Evolutionary conservation across 805 yeast genomes (phyloP).

Genomic region (Lipomyces sp.): DNA sequence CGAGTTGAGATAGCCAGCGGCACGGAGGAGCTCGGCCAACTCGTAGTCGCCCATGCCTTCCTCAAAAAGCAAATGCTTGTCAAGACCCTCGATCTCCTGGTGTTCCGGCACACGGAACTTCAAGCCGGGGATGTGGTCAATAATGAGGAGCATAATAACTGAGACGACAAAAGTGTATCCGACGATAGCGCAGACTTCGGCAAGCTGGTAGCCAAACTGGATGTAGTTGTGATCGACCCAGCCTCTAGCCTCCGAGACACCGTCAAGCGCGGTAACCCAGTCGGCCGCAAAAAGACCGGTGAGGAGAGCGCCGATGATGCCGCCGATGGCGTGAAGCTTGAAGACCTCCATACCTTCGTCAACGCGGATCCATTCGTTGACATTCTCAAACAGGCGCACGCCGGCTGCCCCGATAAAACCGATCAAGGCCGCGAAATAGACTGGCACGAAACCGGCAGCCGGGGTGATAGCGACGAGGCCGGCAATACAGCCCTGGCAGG

Average conservation of each 20-base stretch:
- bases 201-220: slow-evolving; percentile 88
- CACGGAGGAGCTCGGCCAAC: slow-evolving; percentile 27
- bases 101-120: slow-evolving; percentile 82
- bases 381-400: slow-evolving; percentile 33
- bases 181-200: slow-evolving; percentile 72
- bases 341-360: slow-evolving; percentile 97
- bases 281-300: slow-evolving; percentile 94
- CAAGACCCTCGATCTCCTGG: slow-evolving; percentile 87
- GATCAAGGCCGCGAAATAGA: slow-evolving; percentile 83
- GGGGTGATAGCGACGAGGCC: slow-evolving; percentile 97
- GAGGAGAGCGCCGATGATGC: slow-evolving; percentile 74
- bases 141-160: slow-evolving; percentile 62
- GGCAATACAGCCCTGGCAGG: slow-evolving; percentile 91
- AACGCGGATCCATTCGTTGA: slow-evolving; percentile 59
- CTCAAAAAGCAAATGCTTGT: slow-evolving; percentile 49
- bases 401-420: slow-evolving; percentile 59
- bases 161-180: slow-evolving; percentile 79
- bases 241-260: slow-evolving; percentile 55
- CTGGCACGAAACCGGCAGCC: slow-evolving; percentile 94
- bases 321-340: slow-evolving; percentile 91
- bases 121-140: slow-evolving; percentile 80
- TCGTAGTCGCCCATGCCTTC: slow-evolving; percentile 38
- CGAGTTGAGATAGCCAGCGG: slow-evolving; percentile 24
- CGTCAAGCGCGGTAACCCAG: slow-evolving; percentile 76
- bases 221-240: slow-evolving; percentile 82